Evolutionary conservation across 192 early-diverging fungal species (phyloP), one percentile per base, ranked within the genome.

Genomic region (Gryganskiella cystojenkinii): DNA sequence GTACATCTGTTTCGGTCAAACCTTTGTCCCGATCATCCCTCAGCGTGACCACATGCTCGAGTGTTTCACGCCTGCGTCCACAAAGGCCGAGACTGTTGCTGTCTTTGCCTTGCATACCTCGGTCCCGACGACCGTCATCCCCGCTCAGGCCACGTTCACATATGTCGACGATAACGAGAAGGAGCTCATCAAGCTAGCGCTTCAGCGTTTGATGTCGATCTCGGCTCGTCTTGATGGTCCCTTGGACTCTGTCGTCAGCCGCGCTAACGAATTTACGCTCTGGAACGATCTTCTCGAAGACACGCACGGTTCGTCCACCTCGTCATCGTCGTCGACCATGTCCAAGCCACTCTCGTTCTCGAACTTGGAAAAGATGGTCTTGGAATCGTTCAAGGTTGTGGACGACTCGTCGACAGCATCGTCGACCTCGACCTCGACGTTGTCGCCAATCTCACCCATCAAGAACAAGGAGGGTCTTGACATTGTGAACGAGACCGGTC

Each of bases 21-120:
- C 61, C 55, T 43, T 78, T 30, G 66, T 69, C 17, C 74, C 74
- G n/a, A 50, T 78, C 35, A 52, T 78, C 47, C 52, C 74, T 46
- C 74, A 78, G 55, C 74, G 74, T 11, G 74, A 78, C 56, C 74
- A 78, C 56, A 78, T 78, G 74, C 66, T 78, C 25, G 74, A 78
- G 61, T 69, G 66, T 56, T 52, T 68, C 50, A 78, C 74, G 28
- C 74, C 74, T 14, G 74, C 74, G 8, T 49, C 74, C 6, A 68
- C 49, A 57, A 78, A 78, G 50, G 60, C 74, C 37, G 74, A 69
- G 20, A 78, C 61, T n/a, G 66, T 78, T 3, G 34, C 74, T 19
- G 74, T 78, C 9, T 59, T 78, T 47, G 67, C 61, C 30, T 14
- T 69, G 11, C 44, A 47, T 33, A 50, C 61, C 28, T 44, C 51